Evolutionary conservation across 2,329 filamentous ascomycete species (phyloP), one percentile per base, ranked within the genome.

Genomic region (Talaromyces sp.): DNA sequence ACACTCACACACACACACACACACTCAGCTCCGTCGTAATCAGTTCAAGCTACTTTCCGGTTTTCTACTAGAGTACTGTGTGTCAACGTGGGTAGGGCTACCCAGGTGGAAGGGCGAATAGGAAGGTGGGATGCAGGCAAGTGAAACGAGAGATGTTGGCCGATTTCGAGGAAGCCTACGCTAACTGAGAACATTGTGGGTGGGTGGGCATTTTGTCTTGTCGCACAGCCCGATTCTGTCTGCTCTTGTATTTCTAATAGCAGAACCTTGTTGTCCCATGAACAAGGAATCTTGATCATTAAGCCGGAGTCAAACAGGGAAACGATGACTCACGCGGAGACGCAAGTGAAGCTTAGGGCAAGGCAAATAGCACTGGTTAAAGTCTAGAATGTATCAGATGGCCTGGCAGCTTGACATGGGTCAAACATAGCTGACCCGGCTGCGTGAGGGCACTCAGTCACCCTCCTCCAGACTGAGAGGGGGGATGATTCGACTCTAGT

Each of bases 321-420:
- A 62, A 60, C 25, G 37, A 66, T 66, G 64, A 66, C 64, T 66
- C 64, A 63, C 61, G 52, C 63, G 63, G 55, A 60, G 59, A 64
- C 25, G 33, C 58, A 57, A 28, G 58, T 46, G 33, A 40, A 56
- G 35, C 21, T 58, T 59, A 59, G 46, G 62, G 52, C 23, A 59
- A 52, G 52, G 54, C 23, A 61, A 54, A 35, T 39, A 44, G 35
- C 54, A 40, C 9, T 18, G 35, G 35, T 18, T 40, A 28, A 28
- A 57, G 63, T 55, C 59, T 63, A 65, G 63, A 62, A 65, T 64
- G 64, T 65, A 66, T 66, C 65, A 66, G 65, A 66, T 66, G 64
- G 63, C 59, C 54, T 37, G 54, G 8, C 58, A 60, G 58, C 42
- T 61, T 54, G 50, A 55, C 52, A 33, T 60, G 55, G 57, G 35